These are phyloP conservation scores for Phytophthora foliorum DNA, from an alignment of 352 stramenopile genomes.

Conservation along the genomic window DNA sequence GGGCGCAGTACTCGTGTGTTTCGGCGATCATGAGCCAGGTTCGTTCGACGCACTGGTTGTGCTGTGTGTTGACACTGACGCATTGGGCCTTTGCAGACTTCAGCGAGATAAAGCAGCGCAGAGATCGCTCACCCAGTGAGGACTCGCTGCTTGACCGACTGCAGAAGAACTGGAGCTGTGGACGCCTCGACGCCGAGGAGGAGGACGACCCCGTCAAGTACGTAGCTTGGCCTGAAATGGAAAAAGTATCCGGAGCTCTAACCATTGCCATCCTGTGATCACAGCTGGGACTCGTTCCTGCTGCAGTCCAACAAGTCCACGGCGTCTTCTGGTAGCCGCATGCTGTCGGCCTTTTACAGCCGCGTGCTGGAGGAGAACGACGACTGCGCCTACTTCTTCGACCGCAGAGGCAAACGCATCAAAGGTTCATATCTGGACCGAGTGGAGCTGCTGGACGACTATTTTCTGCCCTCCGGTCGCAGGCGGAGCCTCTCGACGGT, in stretches of 20 bases:
- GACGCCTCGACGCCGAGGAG: slow-evolving; percentile 22
- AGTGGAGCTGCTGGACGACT: slow-evolving; percentile 68
- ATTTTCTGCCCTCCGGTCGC: slow-evolving; percentile 45
- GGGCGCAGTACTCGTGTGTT: slow-evolving; percentile 71
- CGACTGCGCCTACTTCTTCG: slow-evolving; percentile 72
- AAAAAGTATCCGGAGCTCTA: not conserved
- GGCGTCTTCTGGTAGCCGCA: slow-evolving; percentile 72
- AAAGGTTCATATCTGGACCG: slow-evolving; percentile 62
- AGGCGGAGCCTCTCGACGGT: not conserved
- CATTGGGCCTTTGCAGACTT: slow-evolving; percentile 7
- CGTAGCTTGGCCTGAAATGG: not conserved
- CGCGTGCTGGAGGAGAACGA: slow-evolving; percentile 75
- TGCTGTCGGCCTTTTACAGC: slow-evolving; percentile 87
- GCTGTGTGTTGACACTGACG: not conserved
- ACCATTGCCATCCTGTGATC: slow-evolving; percentile 19
- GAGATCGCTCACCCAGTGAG: slow-evolving; percentile 23
- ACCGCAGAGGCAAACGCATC: slow-evolving; percentile 59
- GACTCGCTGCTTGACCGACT: slow-evolving; percentile 63
- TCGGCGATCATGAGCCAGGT: slow-evolving; percentile 37
- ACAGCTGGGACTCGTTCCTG: slow-evolving; percentile 53
- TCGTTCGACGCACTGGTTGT: not conserved
- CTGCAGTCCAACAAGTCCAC: slow-evolving; percentile 54
- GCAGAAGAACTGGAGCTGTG: slow-evolving; percentile 59
- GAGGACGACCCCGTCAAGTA: slow-evolving; percentile 45
- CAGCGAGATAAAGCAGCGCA: slow-evolving; percentile 19